Percentiles rank a stretch among this genome's conserved stretches.
phyloP scores from a whole-genome alignment of 768 basidiomycete genomes.

The Trametes sanguinea region DNA sequence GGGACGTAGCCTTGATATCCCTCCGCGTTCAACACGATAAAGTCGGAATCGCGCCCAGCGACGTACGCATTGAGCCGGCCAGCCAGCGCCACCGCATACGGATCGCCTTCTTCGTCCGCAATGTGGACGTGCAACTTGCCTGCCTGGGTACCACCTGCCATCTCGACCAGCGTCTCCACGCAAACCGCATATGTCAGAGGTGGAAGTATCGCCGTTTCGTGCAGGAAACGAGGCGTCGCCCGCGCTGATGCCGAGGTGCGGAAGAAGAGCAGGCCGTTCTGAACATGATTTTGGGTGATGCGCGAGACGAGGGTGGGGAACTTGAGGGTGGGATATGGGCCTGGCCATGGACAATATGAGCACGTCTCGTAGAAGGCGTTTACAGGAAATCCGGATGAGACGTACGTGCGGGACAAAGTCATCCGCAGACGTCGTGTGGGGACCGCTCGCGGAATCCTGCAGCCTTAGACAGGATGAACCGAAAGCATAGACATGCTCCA shows the following conservation, averaged over 20 bases:
- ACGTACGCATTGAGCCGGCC: slow-evolving; percentile 74
- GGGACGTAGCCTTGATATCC: slow-evolving; percentile 80
- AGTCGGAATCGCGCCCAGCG: slow-evolving; percentile 80
- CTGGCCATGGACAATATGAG: slow-evolving; percentile 38
- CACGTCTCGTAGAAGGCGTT: background rate
- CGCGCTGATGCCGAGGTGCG: slow-evolving; percentile 72
- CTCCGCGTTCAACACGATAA: slow-evolving; percentile 72
- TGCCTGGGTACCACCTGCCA: slow-evolving; percentile 10
- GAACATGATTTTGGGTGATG: slow-evolving; percentile 55
- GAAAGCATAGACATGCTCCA: too few relatives aligned
- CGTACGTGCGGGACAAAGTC: background rate
- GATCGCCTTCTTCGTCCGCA: slow-evolving; percentile 83
- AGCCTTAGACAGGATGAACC: too few relatives aligned
- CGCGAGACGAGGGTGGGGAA: slow-evolving; percentile 67
- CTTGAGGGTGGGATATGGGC: slow-evolving; percentile 71
- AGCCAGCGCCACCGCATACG: slow-evolving; percentile 82
- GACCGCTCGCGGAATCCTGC: too few relatives aligned
- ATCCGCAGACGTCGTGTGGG: background rate
- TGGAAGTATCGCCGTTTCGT: slow-evolving; percentile 74
- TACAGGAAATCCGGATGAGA: background rate
- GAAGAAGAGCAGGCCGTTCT: slow-evolving; percentile 74
- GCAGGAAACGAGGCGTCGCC: slow-evolving; percentile 63
- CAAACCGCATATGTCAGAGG: slow-evolving; percentile 63
- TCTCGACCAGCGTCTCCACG: slow-evolving; percentile 52
- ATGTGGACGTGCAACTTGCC: slow-evolving; percentile 56